Evolutionary conservation across 768 basidiomycete species (phyloP).

Genomic region (Mycena galericulata): DNA sequence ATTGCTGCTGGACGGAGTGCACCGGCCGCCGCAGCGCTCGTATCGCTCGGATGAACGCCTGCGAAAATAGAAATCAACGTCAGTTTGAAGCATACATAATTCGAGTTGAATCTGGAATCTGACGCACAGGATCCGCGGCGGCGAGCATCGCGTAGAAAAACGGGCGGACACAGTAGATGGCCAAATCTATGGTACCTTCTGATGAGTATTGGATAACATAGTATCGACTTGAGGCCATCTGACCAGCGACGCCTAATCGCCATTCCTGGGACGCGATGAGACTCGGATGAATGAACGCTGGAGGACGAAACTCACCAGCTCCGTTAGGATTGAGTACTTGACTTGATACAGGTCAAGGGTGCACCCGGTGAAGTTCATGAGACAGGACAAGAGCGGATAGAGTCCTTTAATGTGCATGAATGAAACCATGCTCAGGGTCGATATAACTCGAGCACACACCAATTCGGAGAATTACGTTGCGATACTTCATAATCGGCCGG

Average conservation of each 20-base stretch:
- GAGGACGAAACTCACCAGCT: neutral
- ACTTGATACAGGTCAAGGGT: neutral
- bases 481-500: too few relatives aligned
- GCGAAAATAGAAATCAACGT: neutral
- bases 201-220: too few relatives aligned
- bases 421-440: too few relatives aligned
- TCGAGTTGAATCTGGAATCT: neutral
- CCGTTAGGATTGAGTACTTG: neutral
- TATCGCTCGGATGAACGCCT: constrained; percentile 8
- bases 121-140: constrained; percentile 1
- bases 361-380: neutral
- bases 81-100: neutral
- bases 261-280: neutral
- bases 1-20: too few relatives aligned
- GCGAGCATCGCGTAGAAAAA: neutral
- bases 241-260: too few relatives aligned
- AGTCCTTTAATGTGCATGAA: constrained; percentile 2
- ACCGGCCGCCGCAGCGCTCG: constrained; percentile 7
- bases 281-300: neutral
- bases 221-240: too few relatives aligned
- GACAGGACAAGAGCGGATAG: constrained; percentile 1
- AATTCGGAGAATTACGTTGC: too few relatives aligned
- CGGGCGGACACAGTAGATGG: too few relatives aligned
- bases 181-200: too few relatives aligned
- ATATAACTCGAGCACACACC: too few relatives aligned